phyloP scores from a whole-genome alignment of 2,329 filamentous ascomycete species.

The Alternaria postmessia region DNA sequence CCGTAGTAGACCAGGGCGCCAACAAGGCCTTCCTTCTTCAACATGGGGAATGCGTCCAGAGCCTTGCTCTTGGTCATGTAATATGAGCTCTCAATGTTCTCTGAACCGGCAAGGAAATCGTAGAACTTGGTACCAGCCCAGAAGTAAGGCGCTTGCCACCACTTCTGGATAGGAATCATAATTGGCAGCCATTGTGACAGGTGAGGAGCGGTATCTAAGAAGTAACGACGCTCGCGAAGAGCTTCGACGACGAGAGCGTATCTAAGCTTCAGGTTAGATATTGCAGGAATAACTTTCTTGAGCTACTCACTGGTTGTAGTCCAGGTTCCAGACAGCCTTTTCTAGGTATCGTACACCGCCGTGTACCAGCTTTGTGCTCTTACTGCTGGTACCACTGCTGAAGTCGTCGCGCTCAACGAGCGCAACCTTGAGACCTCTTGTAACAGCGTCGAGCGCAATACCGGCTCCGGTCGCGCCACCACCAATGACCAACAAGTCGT shows the following conservation, averaged over 20 bases:
- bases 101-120: slow-evolving; percentile 82
- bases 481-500: slow-evolving; percentile 81
- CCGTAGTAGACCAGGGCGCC: slow-evolving; percentile 88
- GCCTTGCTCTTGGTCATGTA: slow-evolving; percentile 88
- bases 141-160: slow-evolving; percentile 85
- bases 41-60: slow-evolving; percentile 86
- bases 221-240: slow-evolving; percentile 82
- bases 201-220: slow-evolving; percentile 83
- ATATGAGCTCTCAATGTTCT: slow-evolving; percentile 89
- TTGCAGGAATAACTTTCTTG: not conserved
- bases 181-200: slow-evolving; percentile 83
- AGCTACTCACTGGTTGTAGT: slow-evolving; percentile 74
- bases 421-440: slow-evolving; percentile 79
- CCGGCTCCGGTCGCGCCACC: slow-evolving; percentile 81
- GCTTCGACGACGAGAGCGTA: slow-evolving; percentile 81
- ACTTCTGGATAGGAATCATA: slow-evolving; percentile 81
- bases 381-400: slow-evolving; percentile 81
- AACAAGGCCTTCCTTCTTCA: slow-evolving; percentile 79
- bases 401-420: slow-evolving; percentile 86
- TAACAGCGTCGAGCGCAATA: slow-evolving; percentile 82
- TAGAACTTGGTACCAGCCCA: slow-evolving; percentile 83
- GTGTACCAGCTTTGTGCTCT: slow-evolving; percentile 87
- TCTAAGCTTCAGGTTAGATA: slow-evolving; percentile 32
- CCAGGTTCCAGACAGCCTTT: slow-evolving; percentile 85
- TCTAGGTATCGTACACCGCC: slow-evolving; percentile 85